Percentiles rank a stretch among this genome's conserved stretches.
Evolutionary conservation across 768 basidiomycete species (phyloP).

Genomic region (Boletus coccyginus): DNA sequence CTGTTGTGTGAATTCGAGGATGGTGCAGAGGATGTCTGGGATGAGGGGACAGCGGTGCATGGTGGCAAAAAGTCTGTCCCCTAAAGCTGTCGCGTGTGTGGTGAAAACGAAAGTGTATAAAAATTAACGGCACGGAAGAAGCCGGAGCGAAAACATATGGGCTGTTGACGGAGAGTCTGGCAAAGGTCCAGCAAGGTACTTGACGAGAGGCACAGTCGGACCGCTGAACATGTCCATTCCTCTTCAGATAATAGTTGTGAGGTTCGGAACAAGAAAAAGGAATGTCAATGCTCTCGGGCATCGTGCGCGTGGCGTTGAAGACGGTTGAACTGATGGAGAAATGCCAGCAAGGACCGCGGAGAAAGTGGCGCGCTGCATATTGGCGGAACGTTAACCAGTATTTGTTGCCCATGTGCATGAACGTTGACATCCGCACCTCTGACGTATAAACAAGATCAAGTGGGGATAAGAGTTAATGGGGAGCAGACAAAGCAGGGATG

Average conservation of each 20-base stretch:
- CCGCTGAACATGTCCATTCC: not conserved
- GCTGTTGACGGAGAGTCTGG: too few species aligned
- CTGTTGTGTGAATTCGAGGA: not conserved
- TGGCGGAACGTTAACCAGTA: constrained; percentile 16
- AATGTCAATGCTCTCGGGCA: not conserved
- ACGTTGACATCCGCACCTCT: constrained; percentile 3
- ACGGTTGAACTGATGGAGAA: not conserved
- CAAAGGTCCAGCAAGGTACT: not conserved
- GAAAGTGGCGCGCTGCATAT: constrained; percentile 12
- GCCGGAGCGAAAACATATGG: too few species aligned
- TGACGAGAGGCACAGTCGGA: constrained; percentile 9
- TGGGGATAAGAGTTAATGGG: too few species aligned
- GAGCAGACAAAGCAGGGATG: constrained; percentile 1
- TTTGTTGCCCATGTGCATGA: constrained; percentile 7
- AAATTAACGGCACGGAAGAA: too few species aligned
- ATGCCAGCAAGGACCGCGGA: constrained; percentile 8
- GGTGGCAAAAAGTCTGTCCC: not conserved
- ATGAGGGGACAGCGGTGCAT: not conserved
- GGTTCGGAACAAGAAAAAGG: constrained; percentile 14
- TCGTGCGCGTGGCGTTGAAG: too few species aligned
- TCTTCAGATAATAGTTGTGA: constrained; percentile 9
- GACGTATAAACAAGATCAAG: not conserved
- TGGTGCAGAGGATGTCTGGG: not conserved
- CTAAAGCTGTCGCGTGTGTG: not conserved
- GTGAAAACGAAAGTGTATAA: too few species aligned